Percentiles rank a stretch among this genome's conserved stretches.
These are phyloP conservation scores for Suhomyces wounanorum DNA, from an alignment of 1,139 yeast genomes.

Conservation along the genomic window DNA sequence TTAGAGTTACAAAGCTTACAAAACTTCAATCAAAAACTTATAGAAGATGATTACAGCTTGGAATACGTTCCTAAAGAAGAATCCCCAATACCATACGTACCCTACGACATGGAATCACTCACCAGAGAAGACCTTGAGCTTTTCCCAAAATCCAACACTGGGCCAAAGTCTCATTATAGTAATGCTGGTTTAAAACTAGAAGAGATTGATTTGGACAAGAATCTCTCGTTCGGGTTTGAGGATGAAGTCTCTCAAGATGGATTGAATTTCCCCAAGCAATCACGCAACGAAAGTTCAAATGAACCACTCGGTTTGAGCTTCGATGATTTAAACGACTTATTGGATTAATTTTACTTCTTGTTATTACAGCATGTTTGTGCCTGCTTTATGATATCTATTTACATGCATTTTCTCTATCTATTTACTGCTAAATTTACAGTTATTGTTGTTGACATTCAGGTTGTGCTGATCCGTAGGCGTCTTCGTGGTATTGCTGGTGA, in stretches of 20 bases:
- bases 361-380: neutral
- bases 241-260: conserved; percentile 7
- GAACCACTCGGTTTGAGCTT: conserved; percentile 33
- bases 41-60: conserved; percentile 20
- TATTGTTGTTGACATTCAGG: conserved; percentile 49
- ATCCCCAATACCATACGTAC: conserved; percentile 33
- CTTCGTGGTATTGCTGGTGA: conserved; percentile 13
- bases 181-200: conserved; percentile 16
- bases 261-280: conserved; percentile 4
- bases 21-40: conserved; percentile 13
- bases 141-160: conserved; percentile 20
- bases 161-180: neutral
- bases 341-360: conserved; percentile 27
- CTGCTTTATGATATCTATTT: conserved; percentile 11
- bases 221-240: conserved; percentile 21
- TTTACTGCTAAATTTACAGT: conserved; percentile 8
- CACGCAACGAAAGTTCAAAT: neutral
- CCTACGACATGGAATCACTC: conserved; percentile 31
- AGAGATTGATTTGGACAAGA: conserved; percentile 18
- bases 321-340: conserved; percentile 39
- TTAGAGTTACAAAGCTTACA: neutral
- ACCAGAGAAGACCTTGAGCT: conserved; percentile 25
- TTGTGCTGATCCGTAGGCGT: conserved; percentile 24
- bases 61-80: conserved; percentile 24
- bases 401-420: conserved; percentile 12